These are phyloP conservation scores for Heracleum sosnowskyi DNA, from an alignment of 129 eudicot genomes.

Conservation along the genomic window DNA sequence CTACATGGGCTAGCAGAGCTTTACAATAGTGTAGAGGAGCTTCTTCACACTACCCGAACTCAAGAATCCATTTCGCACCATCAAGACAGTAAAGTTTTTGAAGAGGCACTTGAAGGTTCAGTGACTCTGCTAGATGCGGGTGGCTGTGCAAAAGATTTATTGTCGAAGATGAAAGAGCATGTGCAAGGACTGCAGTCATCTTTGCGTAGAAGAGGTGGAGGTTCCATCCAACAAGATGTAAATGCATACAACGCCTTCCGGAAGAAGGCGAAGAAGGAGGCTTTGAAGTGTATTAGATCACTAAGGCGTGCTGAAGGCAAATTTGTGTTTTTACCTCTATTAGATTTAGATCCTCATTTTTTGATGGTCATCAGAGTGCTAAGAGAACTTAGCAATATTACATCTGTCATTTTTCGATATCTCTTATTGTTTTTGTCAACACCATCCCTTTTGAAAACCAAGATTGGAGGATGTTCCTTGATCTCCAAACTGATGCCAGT, in stretches of 20 bases:
- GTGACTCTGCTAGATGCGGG: conserved; percentile 43
- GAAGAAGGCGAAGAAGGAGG: conserved; percentile 35
- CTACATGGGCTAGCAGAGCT: conserved; percentile 45
- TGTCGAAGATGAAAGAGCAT: conserved; percentile 30
- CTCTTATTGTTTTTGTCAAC: conserved; percentile 34
- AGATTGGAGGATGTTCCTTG: conserved; percentile 28
- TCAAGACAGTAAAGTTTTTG: conserved; percentile 24
- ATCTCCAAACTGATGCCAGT: conserved; percentile 27
- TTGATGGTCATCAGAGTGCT: conserved; percentile 29
- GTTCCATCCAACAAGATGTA: conserved; percentile 19
- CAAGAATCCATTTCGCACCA: conserved; percentile 28
- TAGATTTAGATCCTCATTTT: conserved; percentile 24
- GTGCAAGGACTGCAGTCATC: conserved; percentile 36
- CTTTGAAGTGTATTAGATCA: conserved; percentile 25
- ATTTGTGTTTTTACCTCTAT: conserved; percentile 18
- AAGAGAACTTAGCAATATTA: conserved; percentile 28
- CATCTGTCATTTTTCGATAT: conserved; percentile 20
- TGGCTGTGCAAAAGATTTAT: conserved; percentile 34
- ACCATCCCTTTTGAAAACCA: conserved; percentile 19
- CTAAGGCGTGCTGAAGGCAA: conserved; percentile 27
- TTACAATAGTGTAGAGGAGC: conserved; percentile 47
- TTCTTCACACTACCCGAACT: conserved; percentile 29
- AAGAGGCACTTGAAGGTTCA: conserved; percentile 45
- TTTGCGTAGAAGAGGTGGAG: conserved; percentile 33
- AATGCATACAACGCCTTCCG: conserved; percentile 24